phyloP scores from a whole-genome alignment of 139 green algal genomes.

The Auxenochlorella pyrenoidosa region DNA sequence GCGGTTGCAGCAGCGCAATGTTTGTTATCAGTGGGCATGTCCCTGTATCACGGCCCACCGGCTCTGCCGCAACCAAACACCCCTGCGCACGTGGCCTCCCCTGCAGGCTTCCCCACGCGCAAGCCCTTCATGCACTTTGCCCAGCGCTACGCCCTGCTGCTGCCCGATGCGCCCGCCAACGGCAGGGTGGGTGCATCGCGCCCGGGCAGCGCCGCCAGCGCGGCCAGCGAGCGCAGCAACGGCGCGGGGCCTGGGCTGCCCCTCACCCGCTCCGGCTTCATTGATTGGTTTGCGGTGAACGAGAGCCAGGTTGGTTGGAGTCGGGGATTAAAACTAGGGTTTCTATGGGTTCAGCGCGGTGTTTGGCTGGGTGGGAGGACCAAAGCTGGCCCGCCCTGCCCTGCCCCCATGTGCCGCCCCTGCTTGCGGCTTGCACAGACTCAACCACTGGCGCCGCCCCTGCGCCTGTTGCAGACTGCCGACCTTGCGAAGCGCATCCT shows the following conservation, averaged over 20 bases:
- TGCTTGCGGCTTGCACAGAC: too few relatives aligned
- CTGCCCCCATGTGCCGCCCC: too few relatives aligned
- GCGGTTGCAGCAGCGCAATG: too few relatives aligned
- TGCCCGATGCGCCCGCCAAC: slow-evolving; percentile 17
- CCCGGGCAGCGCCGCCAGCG: background rate
- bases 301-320: slow-evolving; percentile 12
- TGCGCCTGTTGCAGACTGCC: slow-evolving; percentile 3
- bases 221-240: background rate
- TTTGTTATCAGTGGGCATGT: too few relatives aligned
- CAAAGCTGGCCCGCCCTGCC: too few relatives aligned
- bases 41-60: too few relatives aligned
- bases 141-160: slow-evolving; percentile 56
- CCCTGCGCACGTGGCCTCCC: background rate
- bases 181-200: background rate
- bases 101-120: slow-evolving; percentile 89
- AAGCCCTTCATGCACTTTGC: slow-evolving; percentile 66
- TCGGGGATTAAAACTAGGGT: too few relatives aligned
- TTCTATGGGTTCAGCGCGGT: too few relatives aligned
- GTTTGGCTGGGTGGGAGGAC: too few relatives aligned
- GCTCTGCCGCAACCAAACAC: too few relatives aligned
- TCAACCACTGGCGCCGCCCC: too few relatives aligned
- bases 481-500: slow-evolving; percentile 47
- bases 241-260: background rate
- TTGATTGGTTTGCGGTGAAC: slow-evolving; percentile 36
- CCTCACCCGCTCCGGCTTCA: slow-evolving; percentile 20